phyloP scores from a whole-genome alignment of 768 basidiomycete species.

The Strobilomyces dryophilus region DNA sequence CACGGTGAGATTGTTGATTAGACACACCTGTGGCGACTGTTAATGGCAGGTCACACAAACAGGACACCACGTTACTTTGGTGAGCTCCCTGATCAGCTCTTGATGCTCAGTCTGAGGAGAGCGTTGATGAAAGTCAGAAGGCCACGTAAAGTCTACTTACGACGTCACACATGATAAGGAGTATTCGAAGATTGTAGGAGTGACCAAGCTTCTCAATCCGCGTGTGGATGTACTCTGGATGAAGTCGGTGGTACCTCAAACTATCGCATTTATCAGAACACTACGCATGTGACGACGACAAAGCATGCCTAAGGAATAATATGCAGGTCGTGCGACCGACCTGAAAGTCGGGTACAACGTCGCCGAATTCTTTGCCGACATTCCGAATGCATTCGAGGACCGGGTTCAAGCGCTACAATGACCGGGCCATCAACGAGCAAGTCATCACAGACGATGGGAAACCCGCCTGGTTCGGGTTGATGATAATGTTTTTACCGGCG shows the following conservation, averaged over 20 bases:
- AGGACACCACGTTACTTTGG: conserved; percentile 51
- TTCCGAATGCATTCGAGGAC: conserved; percentile 84
- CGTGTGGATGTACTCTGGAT: conserved; percentile 93
- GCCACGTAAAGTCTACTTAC: conserved; percentile 44
- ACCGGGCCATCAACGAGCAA: not conserved
- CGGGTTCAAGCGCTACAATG: conserved; percentile 73
- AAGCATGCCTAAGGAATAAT: conserved; percentile 76
- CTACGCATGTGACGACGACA: not conserved
- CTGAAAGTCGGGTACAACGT: conserved; percentile 92
- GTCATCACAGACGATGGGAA: not conserved
- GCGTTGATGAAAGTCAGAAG: not conserved
- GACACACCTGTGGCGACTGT: conserved; percentile 51
- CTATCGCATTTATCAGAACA: conserved; percentile 36
- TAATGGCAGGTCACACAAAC: conserved; percentile 1
- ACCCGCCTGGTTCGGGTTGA: conserved; percentile 57
- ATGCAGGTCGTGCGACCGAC: conserved; percentile 93
- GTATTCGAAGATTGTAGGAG: conserved; percentile 77
- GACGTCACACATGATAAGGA: conserved; percentile 89
- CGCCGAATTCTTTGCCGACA: conserved; percentile 91
- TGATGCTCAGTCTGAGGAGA: conserved; percentile 77
- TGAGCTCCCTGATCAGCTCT: conserved; percentile 88
- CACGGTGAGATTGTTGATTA: conserved; percentile 91
- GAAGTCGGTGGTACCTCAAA: conserved; percentile 90
- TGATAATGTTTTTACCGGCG: conserved; percentile 57
- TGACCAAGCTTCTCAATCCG: conserved; percentile 85